phyloP scores from a whole-genome alignment of 2,329 filamentous ascomycete genomes.

The Penicillium sp. region DNA sequence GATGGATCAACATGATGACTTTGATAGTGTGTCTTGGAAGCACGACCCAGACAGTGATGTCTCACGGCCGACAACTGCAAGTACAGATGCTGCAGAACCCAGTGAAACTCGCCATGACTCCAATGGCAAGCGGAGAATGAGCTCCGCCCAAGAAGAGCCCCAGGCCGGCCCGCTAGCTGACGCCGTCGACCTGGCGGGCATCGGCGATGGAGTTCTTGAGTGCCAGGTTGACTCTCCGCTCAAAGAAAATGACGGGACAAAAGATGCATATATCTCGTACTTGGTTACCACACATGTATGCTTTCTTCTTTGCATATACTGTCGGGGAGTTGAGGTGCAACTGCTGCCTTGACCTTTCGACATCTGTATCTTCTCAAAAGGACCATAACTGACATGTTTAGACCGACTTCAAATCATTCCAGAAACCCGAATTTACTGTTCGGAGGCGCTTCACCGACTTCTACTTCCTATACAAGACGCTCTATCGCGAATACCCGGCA shows the following conservation, averaged over 20 bases:
- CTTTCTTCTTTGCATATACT: conserved; percentile 21
- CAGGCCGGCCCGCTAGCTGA: conserved; percentile 54
- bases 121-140: conserved; percentile 52
- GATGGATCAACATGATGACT: conserved; percentile 63
- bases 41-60: conserved; percentile 57
- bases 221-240: conserved; percentile 79
- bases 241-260: conserved; percentile 95
- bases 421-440: conserved; percentile 73
- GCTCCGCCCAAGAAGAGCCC: conserved; percentile 46
- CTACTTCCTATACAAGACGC: conserved; percentile 89
- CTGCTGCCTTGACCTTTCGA: conserved; percentile 20
- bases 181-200: conserved; percentile 62
- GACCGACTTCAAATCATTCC: conserved; percentile 94
- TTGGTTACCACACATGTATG: conserved; percentile 83
- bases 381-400: conserved; percentile 41
- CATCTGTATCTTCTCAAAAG: neutral
- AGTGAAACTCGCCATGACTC: conserved; percentile 38
- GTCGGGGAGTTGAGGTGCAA: neutral
- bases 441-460: conserved; percentile 97
- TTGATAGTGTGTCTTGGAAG: conserved; percentile 78
- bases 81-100: conserved; percentile 42
- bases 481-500: conserved; percentile 83
- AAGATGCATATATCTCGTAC: conserved; percentile 96
- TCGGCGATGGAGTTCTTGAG: conserved; percentile 72
- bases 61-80: conserved; percentile 43